Evolutionary conservation across 2,329 filamentous ascomycete genomes (phyloP).

Genomic region (Penicillium occitanis): DNA sequence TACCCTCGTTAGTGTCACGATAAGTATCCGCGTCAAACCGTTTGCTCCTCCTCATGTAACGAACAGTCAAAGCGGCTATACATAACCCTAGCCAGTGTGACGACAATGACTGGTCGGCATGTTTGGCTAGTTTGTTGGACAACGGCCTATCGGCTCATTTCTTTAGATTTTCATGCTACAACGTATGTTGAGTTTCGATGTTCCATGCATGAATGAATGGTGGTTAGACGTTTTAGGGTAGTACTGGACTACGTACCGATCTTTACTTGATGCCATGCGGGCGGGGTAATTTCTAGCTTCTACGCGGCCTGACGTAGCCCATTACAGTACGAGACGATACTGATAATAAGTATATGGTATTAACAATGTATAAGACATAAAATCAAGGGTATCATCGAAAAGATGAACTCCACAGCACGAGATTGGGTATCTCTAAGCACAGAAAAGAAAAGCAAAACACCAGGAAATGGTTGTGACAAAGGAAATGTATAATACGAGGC

Average conservation of each 20-base stretch:
- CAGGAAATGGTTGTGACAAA: conserved; percentile 20
- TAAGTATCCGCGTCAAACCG: conserved; percentile 5
- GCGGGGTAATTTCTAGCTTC: background rate
- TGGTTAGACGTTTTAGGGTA: conserved; percentile 1
- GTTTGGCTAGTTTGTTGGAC: background rate
- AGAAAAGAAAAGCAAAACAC: conserved; percentile 18
- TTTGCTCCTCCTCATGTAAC: background rate
- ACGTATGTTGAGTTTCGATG: background rate
- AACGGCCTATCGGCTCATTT: conserved; percentile 1
- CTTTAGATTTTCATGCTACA: background rate
- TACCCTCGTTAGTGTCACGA: conserved; percentile 1
- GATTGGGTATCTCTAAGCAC: conserved; percentile 23
- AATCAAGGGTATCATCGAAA: conserved; percentile 19
- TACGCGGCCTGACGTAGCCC: background rate
- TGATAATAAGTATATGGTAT: conserved; percentile 6
- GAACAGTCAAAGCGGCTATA: background rate
- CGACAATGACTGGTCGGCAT: background rate
- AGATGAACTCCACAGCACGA: conserved; percentile 21
- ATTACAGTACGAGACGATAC: background rate
- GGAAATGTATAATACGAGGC: conserved; percentile 15
- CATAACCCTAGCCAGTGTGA: background rate
- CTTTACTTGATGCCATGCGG: background rate
- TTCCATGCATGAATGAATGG: conserved; percentile 5
- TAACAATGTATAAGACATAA: conserved; percentile 17
- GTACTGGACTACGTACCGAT: background rate